Base-by-base conservation (phyloP, 129 eudicot species). In the Scalesia atractyloides region DNA sequence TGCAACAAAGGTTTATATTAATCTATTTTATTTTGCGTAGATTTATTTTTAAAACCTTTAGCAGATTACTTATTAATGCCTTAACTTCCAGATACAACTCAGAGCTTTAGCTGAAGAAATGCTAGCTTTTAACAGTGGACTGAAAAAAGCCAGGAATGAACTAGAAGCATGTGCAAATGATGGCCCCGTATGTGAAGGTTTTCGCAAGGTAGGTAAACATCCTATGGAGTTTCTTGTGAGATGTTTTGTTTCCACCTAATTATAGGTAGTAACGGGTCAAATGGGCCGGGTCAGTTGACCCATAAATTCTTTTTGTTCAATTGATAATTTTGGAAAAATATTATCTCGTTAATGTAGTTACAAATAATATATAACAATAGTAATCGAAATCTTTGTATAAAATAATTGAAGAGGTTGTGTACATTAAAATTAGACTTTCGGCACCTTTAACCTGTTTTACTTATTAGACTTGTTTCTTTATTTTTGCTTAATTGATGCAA, bases 71-170 rank as follows among this genome's bases (percentile, higher is more conserved):
- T n/a, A 65, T 20, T 20, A 73, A 26, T 34, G 50, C 20, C 53
- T 59, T 24, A 68, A 65, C 49, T 73, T 82, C 79, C 89, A 93
- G 98, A 90, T 93, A 82, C 90, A 93, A 86, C 71, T 84, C 70
- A 84, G 87, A 83, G 77, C 82, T 6, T 80, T 92, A 79, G 92
- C 98, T 62, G 92, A 92, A 82, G 98, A 92, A 85, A 92, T 92
- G 96, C 94, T 84, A 82, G 83, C 97, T 15, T 80, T 94, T 70
- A 81, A 66, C 67, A 82, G 69, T 52, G 98, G 97, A 50, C 57
- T 94, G 44, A 91, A 88, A 61, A 94, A 90, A 68, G 96, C 81
- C 50, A 90, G 81, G 72, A 82, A 78, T 73, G 98, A 94, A 68
- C 74, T 87, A 72, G 81, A 48, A 65, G 97, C 97, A 49, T 94